phyloP scores from a whole-genome alignment of 805 yeast species.

The Kuraishia molischiana region DNA sequence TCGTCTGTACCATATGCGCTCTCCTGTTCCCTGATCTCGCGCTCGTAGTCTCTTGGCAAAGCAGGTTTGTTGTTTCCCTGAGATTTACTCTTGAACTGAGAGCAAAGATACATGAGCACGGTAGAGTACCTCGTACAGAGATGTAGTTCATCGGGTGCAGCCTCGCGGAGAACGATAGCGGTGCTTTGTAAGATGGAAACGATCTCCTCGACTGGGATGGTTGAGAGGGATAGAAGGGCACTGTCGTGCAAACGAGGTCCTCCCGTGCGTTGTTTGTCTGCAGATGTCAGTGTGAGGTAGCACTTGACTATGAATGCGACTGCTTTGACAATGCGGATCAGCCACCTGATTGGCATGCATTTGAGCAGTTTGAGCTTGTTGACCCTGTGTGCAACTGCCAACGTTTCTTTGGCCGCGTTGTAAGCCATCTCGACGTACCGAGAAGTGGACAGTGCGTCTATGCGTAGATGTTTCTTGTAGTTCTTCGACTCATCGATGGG shows the following conservation, averaged over 20 bases:
- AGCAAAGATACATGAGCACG: slow-evolving; percentile 63
- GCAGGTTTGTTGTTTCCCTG: slow-evolving; percentile 10
- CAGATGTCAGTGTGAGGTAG: slow-evolving; percentile 47
- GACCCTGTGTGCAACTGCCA: slow-evolving; percentile 61
- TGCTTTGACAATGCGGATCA: slow-evolving; percentile 74
- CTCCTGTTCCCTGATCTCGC: background rate
- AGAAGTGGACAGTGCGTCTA: slow-evolving; percentile 66
- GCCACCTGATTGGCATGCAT: slow-evolving; percentile 91
- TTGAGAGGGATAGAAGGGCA: slow-evolving; percentile 26
- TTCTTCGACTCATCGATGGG: slow-evolving; percentile 5
- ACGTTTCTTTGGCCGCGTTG: slow-evolving; percentile 72
- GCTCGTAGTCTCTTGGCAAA: slow-evolving; percentile 13
- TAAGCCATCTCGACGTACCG: slow-evolving; percentile 76
- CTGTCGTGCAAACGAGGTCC: no score
- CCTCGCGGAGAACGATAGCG: slow-evolving; percentile 65
- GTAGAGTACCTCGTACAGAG: slow-evolving; percentile 73
- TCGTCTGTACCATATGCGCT: background rate
- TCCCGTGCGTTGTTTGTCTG: background rate
- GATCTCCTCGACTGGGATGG: slow-evolving; percentile 64
- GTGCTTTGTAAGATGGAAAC: slow-evolving; percentile 57
- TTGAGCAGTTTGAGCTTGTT: slow-evolving; percentile 53
- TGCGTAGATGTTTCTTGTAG: slow-evolving; percentile 36
- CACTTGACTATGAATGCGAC: slow-evolving; percentile 88
- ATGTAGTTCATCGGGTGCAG: slow-evolving; percentile 86
- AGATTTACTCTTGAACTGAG: slow-evolving; percentile 48